Base-by-base conservation (phyloP, 768 basidiomycete species). In the Psilocybe subaeruginosa region DNA sequence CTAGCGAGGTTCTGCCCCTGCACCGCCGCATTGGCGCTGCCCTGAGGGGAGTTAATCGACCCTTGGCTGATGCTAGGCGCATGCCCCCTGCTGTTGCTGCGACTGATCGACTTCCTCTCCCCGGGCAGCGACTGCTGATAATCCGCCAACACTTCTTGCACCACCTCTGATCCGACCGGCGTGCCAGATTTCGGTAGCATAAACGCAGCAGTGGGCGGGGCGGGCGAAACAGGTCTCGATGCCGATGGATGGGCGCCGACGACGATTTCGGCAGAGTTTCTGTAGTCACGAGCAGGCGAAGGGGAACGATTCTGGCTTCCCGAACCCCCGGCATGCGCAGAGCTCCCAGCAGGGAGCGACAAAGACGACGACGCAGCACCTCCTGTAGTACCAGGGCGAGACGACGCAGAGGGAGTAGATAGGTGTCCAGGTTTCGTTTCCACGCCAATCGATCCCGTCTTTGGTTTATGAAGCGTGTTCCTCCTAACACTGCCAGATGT, bases 91-190 rank as follows among this genome's bases (percentile, higher is more conserved):
- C 84, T 90, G 64, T 80, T 83, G 54, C 80, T 78, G 48, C 85
- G 76, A 68, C 84, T 87, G 27, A 85, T 76, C 7, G 82, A 78
- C 73, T 84, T 87, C 53, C 84, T 78, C 72, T 97, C 96, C 3
- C 94, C 95, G 6, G 95, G 96, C 70, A 98, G 84, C 1, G 89
- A 85, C 68, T 95, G 93, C 29, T 89, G 85, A 69, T 98, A 98
- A 64, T 87, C 82, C 0, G 80, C 78, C 14, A 94, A 74, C 7
- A 94, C 87, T n/a, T 87, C 85, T 58, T 91, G 88, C 16, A 93
- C 85, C 0, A 84, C 79, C n/a, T 86, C 81, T 43, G 79, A 71
- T 1, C 81, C 80, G 6, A 79, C 62, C 2, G 81, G 75, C 31
- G 78, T 76, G 0, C 79, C 54, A 4, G 75, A 76, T 14, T 85